Evolutionary conservation across 352 stramenopile genomes (phyloP), one percentile per base, ranked within the genome.

Genomic region (Pythium volutum): DNA sequence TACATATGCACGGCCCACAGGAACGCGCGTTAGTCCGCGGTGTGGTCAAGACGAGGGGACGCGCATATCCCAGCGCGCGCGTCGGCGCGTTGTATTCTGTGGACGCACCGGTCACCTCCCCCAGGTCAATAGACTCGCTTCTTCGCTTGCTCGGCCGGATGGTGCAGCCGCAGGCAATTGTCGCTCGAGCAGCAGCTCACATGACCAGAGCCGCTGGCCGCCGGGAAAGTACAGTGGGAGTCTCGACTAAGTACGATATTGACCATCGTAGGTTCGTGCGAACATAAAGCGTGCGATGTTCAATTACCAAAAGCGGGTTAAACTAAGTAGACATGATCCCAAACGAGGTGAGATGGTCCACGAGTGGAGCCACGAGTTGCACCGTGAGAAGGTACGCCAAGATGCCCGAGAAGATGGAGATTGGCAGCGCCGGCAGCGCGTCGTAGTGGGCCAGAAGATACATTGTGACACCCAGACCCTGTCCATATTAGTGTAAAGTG

Each of bases 381-480:
- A 72, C 55, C 10, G 57, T 71, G 57, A 88, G 50, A 20, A 88
- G 31, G 31, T 79, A 89, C 34, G 66, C 53, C 41, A 68, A 39
- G 64, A 91, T 83, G 26, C 85, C 75, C 9, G 92, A 67, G 46
- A 98, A 97, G 48, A 99, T 97, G 12, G 89, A 98, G 62, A 99
- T 98, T 1, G 97, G 97, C 16, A 99, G 73, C 10, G 97, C 96
- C 11, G 94, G 93, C 45, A 99, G 75, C 18, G 96, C 96, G 25
- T 98, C 84, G 62, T 96, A 96, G 15, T 98, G 76, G 23, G 81
- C 86, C 15, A 99, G 72, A 11, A 99, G 70, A 29, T 98, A 81
- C 41, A 99, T 83, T 6, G 97, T 99, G 41, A 77, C 71, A 12
- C 76, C 81, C 3, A 99, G 73, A 3, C 90, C 91, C 69, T 91